Percentiles rank a stretch among this genome's conserved stretches.
phyloP scores from a whole-genome alignment of 129 eudicot species.

The Flaveria sonorensis region DNA sequence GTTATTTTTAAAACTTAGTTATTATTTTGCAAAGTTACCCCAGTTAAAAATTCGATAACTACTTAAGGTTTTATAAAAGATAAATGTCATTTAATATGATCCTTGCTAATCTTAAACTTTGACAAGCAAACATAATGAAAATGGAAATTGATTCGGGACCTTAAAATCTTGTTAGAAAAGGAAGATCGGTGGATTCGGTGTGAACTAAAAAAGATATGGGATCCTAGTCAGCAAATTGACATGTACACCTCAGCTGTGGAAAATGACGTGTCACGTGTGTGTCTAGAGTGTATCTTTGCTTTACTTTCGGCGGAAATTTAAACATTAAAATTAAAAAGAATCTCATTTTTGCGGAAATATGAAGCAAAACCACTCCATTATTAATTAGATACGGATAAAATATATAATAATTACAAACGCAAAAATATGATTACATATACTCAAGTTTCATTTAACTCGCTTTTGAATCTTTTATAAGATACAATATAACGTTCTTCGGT shows the following conservation, averaged over 20 bases:
- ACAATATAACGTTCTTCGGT: too few relatives aligned
- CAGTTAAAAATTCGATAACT: too few relatives aligned
- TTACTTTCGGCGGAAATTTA: conserved; percentile 44
- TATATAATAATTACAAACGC: background rate
- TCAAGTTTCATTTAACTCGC: too few relatives aligned
- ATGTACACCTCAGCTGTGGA: conserved; percentile 29
- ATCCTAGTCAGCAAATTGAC: conserved; percentile 28
- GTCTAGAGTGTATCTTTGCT: conserved; percentile 25
- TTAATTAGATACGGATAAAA: background rate
- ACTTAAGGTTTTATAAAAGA: too few relatives aligned
- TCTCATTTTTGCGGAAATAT: conserved; percentile 30
- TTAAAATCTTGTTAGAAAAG: conserved; percentile 11
- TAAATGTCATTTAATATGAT: too few relatives aligned
- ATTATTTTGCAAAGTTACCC: too few relatives aligned
- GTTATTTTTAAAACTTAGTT: too few relatives aligned
- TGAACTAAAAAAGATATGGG: conserved; percentile 24
- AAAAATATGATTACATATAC: too few relatives aligned
- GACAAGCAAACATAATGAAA: conserved; percentile 5
- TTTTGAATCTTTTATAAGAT: too few relatives aligned
- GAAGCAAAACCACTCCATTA: conserved; percentile 32
- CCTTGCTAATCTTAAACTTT: background rate
- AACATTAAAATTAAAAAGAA: conserved; percentile 14
- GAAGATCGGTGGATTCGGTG: background rate
- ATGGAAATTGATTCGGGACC: conserved; percentile 13
- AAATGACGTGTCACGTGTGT: conserved; percentile 36